A percentile compares a stretch with the other conserved stretches of the same genome.
phyloP scores from a whole-genome alignment of 768 basidiomycete species.

The Pleurotus djamor region DNA sequence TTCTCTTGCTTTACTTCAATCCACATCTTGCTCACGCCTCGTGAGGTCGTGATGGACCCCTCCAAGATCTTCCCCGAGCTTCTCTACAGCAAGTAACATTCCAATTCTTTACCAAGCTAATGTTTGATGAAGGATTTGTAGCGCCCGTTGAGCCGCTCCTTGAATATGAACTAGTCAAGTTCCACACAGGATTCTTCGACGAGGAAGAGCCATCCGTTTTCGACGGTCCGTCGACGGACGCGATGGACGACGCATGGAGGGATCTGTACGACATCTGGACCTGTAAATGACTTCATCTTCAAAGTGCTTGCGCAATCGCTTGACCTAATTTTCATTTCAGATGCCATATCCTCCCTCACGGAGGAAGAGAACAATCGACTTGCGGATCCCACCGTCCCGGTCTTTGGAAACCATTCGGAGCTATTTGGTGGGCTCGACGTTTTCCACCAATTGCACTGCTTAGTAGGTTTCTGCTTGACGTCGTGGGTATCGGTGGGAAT shows the following conservation, averaged over 20 bases:
- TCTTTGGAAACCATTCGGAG: slow-evolving; percentile 14
- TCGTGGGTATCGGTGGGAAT: not conserved
- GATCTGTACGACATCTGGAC: slow-evolving; percentile 12
- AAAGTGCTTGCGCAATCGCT: not conserved
- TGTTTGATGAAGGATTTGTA: not conserved
- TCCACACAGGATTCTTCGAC: slow-evolving; percentile 5
- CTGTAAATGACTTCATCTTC: slow-evolving; percentile 8
- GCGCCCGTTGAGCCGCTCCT: not conserved
- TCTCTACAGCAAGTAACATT: not conserved
- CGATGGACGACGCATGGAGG: slow-evolving; percentile 17
- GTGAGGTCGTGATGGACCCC: not conserved
- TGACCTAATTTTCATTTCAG: slow-evolving; percentile 1
- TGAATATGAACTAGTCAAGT: not conserved
- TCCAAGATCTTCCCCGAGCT: not conserved
- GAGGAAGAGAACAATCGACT: slow-evolving; percentile 14
- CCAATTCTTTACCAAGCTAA: not conserved
- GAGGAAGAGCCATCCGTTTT: slow-evolving; percentile 2
- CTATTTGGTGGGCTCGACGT: slow-evolving; percentile 18
- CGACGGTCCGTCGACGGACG: slow-evolving; percentile 13
- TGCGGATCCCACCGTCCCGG: slow-evolving; percentile 16
- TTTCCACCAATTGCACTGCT: slow-evolving; percentile 23
- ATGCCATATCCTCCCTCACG: slow-evolving; percentile 14
- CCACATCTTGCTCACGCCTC: not conserved
- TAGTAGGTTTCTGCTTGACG: slow-evolving; percentile 11
- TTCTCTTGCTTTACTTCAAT: not conserved